Evolutionary conservation across 2,329 filamentous ascomycete species (phyloP), one percentile per base, ranked within the genome.

Genomic region (Ophiostoma pallidulum): DNA sequence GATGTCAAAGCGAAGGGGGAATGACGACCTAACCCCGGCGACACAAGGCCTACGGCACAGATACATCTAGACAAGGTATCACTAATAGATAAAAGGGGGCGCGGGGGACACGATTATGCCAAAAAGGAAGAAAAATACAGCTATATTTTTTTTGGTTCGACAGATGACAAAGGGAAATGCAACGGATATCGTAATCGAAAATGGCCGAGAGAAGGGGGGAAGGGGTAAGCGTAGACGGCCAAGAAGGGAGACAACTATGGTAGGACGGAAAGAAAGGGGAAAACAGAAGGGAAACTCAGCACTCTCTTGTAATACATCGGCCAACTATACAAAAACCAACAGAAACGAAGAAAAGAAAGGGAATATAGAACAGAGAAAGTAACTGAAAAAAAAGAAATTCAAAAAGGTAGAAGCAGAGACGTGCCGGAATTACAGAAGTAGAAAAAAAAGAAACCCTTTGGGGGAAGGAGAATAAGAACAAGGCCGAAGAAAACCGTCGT

Each of bases 171-270:
- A n/a, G n/a, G n/a, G n/a, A n/a, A n/a, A n/a, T n/a, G n/a, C n/a
- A n/a, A n/a, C n/a, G n/a, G 49, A 53, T 51, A 50, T 48, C 48
- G 48, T 50, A 22, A 13, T 24, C 37, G 35, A 8, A 18, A 8
- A 31, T 20, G n/a, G 22, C 4, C n/a, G 16, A 32, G 18, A 12
- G 18, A 14, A 28, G 24, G 24, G 31, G 36, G 20, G 14, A 8
- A 42, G 29, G 28, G 8, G 16, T 4, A 7, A 18, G 22, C n/a
- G n/a, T n/a, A n/a, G n/a, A n/a, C n/a, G n/a, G n/a, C n/a, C n/a
- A n/a, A 10, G 32, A 33, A n/a, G 14, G 28, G 19, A 35, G 10
- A 40, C n/a, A n/a, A n/a, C n/a, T 13, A 14, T 38, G 10, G 10
- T 14, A 9, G 41, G 31, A 48, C 4, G 16, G 7, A 22, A 18